Evolutionary conservation across 2,329 filamentous ascomycete genomes (phyloP), one percentile per base, ranked within the genome.

Genomic region (Magnaporthiopsis incrustans): DNA sequence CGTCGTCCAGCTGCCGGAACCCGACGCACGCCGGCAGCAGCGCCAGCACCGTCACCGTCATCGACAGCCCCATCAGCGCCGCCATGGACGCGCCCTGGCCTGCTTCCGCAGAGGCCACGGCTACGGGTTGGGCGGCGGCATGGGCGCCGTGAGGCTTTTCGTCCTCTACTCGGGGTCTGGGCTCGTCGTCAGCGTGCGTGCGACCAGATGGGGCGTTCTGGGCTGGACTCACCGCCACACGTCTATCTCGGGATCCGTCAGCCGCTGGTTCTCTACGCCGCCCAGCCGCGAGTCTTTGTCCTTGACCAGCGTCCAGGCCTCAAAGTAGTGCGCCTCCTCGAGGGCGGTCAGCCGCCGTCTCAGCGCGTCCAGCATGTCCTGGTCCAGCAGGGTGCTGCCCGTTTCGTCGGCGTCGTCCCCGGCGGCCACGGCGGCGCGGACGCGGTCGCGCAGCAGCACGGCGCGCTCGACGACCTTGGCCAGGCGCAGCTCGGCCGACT

Each of bases 261-360:
- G 35, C 14, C 35, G 35, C 35, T 38, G 35, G 35, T 38, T 38
- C 35, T 38, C 35, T 38, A 5, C 35, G 15, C 35, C 35, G 15
- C 35, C 35, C 10, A 38, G 35, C 35, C 35, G 35, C 10, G 56
- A 27, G 56, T 25, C n/a, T n/a, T 25, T 57, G n/a, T 27, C 56
- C 56, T 57, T 57, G n/a, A 57, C 56, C 6, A 57, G n/a, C 56
- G 56, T 57, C 56, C 56, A 57, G 10, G 56, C 56, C 56, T 57
- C 56, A 27, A 25, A 57, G 56, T 57, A 57, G 26, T 57, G 56
- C 56, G 56, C n/a, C 26, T 57, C 56, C 26, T 57, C n/a, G 26
- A 57, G 56, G 2, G 56, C 56, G 6, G 26, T 27, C n/a, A 57
- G 56, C 5, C 56, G 56, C 56, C 22, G 56, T 14, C n/a, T 57